A percentile compares a stretch with the other conserved stretches of the same genome.
phyloP scores from a whole-genome alignment of 2,329 filamentous ascomycete species.

The Albifimbria verrucaria region DNA sequence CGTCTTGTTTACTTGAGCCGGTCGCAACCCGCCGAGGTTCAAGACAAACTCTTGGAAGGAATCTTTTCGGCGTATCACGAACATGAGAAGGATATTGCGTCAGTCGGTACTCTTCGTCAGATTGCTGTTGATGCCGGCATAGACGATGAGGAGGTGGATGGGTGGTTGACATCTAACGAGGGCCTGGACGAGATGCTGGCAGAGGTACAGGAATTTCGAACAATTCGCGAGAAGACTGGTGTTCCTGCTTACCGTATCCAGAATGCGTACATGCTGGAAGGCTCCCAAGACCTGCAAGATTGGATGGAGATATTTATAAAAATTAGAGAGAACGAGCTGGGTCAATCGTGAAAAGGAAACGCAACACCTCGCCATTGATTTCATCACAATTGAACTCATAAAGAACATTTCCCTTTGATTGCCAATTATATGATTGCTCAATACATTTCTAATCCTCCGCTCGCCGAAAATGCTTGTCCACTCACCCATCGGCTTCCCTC shows the following conservation, averaged over 20 bases:
- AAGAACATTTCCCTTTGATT: too few species aligned
- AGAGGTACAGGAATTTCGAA: slow-evolving; percentile 8
- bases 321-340: slow-evolving; percentile 12
- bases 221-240: slow-evolving; percentile 5
- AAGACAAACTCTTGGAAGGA: slow-evolving; percentile 19
- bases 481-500: slow-evolving; percentile 46
- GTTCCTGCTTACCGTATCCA: slow-evolving; percentile 16
- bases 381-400: too few species aligned
- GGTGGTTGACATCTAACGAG: slow-evolving; percentile 7
- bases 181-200: slow-evolving; percentile 8
- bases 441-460: slow-evolving; percentile 29
- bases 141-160: slow-evolving; percentile 8
- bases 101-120: slow-evolving; percentile 14
- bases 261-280: slow-evolving; percentile 8
- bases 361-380: too few species aligned
- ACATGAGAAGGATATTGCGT: slow-evolving; percentile 25
- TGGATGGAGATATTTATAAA: slow-evolving; percentile 16
- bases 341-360: too few species aligned
- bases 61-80: slow-evolving; percentile 27
- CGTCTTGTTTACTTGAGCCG: slow-evolving; percentile 23
- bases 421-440: too few species aligned
- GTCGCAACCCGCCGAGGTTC: slow-evolving; percentile 7
- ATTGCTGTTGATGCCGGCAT: slow-evolving; percentile 18
- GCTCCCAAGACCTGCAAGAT: slow-evolving; percentile 9
- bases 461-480: slow-evolving; percentile 54